Evolutionary conservation across 306 rosid species (phyloP).

Genomic region (Pachyrhizus erosus): DNA sequence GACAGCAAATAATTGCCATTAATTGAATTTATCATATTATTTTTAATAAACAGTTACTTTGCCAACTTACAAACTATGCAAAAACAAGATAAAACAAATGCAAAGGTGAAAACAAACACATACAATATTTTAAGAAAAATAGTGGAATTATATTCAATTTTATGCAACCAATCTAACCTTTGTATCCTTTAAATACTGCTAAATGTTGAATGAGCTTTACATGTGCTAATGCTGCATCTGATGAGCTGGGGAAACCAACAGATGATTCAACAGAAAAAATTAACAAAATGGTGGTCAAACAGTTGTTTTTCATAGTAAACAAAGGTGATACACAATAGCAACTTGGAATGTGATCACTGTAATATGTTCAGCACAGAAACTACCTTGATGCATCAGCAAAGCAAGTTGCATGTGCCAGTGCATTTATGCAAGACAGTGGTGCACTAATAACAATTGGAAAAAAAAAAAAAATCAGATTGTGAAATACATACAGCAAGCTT

Average conservation of each 20-base stretch:
- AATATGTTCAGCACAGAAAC: constrained; percentile 41
- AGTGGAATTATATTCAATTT: constrained; percentile 21
- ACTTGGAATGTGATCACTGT: constrained; percentile 29
- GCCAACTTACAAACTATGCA: constrained; percentile 18
- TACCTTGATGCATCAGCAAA: constrained; percentile 97
- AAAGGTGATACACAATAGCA: constrained; percentile 27
- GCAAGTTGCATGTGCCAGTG: constrained; percentile 86
- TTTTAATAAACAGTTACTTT: constrained; percentile 19
- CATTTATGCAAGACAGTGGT: constrained; percentile 84
- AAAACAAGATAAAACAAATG: constrained; percentile 11
- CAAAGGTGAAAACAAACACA: constrained; percentile 7
- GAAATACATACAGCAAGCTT: constrained; percentile 31
- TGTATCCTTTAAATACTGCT: constrained; percentile 88
- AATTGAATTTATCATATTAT: constrained; percentile 5
- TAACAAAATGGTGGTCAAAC: neutral
- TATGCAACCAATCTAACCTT: constrained; percentile 67
- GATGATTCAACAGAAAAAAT: constrained; percentile 18
- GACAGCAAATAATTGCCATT: neutral
- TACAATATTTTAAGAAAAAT: neutral
- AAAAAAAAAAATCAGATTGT: constrained; percentile 22
- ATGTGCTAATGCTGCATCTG: constrained; percentile 89
- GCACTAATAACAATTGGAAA: constrained; percentile 54
- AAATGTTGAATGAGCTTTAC: constrained; percentile 96
- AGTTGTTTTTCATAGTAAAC: neutral
- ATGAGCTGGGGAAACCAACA: constrained; percentile 63